Base-by-base conservation (phyloP, 169 alveolate genomes). In the Babesia bovis region DNA sequence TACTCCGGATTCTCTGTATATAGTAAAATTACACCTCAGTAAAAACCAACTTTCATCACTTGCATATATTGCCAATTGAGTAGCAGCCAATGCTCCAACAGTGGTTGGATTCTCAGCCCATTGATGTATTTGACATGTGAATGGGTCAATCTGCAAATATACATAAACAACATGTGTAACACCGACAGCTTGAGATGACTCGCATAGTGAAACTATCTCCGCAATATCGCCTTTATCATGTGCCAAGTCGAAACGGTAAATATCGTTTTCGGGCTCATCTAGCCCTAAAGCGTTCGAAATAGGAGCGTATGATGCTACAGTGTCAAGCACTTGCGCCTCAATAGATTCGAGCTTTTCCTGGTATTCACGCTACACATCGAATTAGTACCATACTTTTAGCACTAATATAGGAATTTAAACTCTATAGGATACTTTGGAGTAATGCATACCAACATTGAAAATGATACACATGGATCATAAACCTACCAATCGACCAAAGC, bases 41-140 rank as follows among this genome's bases (percentile, higher is more conserved):
- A 35, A 38, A 19, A 21, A 36, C 58, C 25, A 73, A 78, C 93
- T 53, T 17, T 82, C 92, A 51, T 76, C 76, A 65, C 92, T 87
- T 17, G 98, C 97, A 30, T 91, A 78, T 40, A 95, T 93, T n/a
- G 97, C 97, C 72, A 95, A 83, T 82, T 95, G 98, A 17, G 96
- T 94, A 36, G 97, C 97, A 6, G 98, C 95, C 25, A 95, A 87
- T n/a, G 98, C 96, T 17, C 98, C 98, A 35, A 95, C 91, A n/a
- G 97, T 94, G 71, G 87, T 91, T 23, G 98, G 98, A 66, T 93
- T 95, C 7, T 93, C 96, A 4, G 98, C 98, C 98, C 98, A 95
- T 7, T 98, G 96, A 70, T 95, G 98, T 91, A 95, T 77, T 41
- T 90, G 88, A 61, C 84, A 94, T 63, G 93, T 96, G 49, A 93